Evolutionary conservation across 345 rosid species (phyloP), one percentile per base, ranked within the genome.

Genomic region (Murraya paniculata): DNA sequence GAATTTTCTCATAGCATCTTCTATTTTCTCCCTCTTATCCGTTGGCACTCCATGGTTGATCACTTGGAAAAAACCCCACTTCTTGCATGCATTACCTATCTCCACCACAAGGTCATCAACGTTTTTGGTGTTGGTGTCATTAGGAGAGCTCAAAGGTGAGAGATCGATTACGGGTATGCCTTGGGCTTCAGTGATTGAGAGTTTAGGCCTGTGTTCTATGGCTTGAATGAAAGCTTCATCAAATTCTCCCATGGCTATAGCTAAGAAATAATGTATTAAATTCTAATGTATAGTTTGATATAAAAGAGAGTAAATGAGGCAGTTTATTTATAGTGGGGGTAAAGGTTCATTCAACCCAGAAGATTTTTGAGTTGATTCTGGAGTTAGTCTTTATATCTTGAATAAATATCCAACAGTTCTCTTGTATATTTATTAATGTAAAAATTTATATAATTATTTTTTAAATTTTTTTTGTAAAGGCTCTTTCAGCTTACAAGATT

Each of bases 181-280:
- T 73, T 83, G 39, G 1, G 81, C 83, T 68, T 77, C 55, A 1
- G 60, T 74, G 18, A 33, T 25, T 16, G 27, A 27, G 21, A 59
- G 53, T 48, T 79, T 79, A 13, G 87, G 87, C 72, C 86, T 72
- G 83, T 83, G 86, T 18, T 30, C 36, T 22, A 18, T 35, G 25
- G 50, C 65, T 73, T 82, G 38, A 35, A 35, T 33, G 36, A 33
- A 4, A 33, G 38, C 82, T 72, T 31, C 14, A 68, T 45, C 55
- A 83, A 78, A 80, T 88, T 87, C 36, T 82, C 86, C 72, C 84
- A 75, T 22, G 91, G 88, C 68, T 48, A 76, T 78, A 78, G 88
- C 85, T 22, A 21, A 35, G 69, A 57, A 21, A 22, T 57, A 7
- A 57, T 57, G 60, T 57, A 7, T 13, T 45, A 45, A 45, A 45